Evolutionary conservation across 352 stramenopile genomes (phyloP), one percentile per base, ranked within the genome.

Genomic region (Aphanomyces astaci): DNA sequence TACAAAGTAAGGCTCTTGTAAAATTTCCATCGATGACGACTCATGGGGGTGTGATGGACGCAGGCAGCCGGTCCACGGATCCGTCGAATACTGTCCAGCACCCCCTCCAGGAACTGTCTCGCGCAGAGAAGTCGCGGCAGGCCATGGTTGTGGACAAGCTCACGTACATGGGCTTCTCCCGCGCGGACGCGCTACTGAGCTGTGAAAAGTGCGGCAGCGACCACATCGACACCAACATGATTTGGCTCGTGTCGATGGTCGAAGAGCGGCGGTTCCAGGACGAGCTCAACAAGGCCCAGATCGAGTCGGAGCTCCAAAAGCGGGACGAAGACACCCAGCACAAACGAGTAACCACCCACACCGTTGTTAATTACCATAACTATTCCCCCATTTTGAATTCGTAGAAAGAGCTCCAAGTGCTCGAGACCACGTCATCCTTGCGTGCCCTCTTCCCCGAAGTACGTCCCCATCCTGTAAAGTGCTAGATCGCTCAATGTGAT

Each of bases 201-300:
- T 75, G 89, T 36, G 64, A 74, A 45, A 71, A 75, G 52, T 79
- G 76, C 36, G 85, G 83, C 31, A 72, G 89, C 25, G 71, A 91
- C 62, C 74, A 68, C 2, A 48, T 39, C n/a, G 85, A 92, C 39
- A 73, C 71, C n/a, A 92, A 84, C 60, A 92, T 94, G 82, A 1
- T 90, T 45, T 94, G 83, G 83, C 88, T 91, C 60, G 76, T 90
- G 46, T 80, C 80, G n/a, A 78, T 82, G 53, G 65, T 88, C 13
- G 85, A 92, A 57, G 85, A 94, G 64, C 72, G 76, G 57, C 73
- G 89, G 60, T 94, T 89, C 51, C 76, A 73, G 19, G 73, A 79
- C 19, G 81, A 94, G 25, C 49, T 94, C 13, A 90, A 91, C 64
- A 71, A 74, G 54, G 85, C 85, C 31, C 91, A 84, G 13, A 92